Percentiles rank a stretch among this genome's conserved stretches.
Conservation (phyloP, 768 basidiomycete genomes). For the Tulasnella sp. region DNA sequence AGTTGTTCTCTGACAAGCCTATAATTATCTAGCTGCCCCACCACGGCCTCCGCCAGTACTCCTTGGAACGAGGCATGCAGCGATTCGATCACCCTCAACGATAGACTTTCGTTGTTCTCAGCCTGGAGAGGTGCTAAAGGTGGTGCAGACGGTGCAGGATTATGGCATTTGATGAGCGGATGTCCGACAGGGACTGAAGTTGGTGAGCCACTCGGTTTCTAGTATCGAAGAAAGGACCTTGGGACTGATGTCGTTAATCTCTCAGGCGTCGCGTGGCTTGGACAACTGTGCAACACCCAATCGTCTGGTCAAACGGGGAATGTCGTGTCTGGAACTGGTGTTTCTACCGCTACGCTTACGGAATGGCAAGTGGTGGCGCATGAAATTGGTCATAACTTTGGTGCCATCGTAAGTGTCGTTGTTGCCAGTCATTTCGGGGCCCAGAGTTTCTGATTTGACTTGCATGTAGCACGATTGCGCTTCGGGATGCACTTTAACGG, state of each 20-base stretch:
- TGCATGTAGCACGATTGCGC: constrained; percentile 44
- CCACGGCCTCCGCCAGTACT: constrained; percentile 39
- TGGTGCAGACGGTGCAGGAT: constrained; percentile 56
- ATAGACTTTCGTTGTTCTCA: constrained; percentile 69
- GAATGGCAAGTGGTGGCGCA: constrained; percentile 82
- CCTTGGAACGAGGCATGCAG: constrained; percentile 75
- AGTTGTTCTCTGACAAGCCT: neutral
- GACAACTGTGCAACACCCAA: constrained; percentile 53
- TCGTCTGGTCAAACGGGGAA: constrained; percentile 37
- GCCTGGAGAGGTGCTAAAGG: constrained; percentile 71
- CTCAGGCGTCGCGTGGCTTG: constrained; percentile 67
- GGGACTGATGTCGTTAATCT: neutral
- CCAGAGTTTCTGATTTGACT: neutral
- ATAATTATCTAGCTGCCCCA: constrained; percentile 48
- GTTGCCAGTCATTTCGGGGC: neutral
- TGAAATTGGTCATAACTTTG: constrained; percentile 83
- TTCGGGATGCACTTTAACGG: constrained; percentile 50
- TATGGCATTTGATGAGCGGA: constrained; percentile 86
- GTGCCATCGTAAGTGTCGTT: constrained; percentile 61
- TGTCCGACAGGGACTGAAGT: constrained; percentile 62
- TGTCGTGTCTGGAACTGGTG: constrained; percentile 70
- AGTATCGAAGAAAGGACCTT: neutral
- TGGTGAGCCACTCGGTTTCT: neutral
- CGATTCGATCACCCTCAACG: constrained; percentile 47
- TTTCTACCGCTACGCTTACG: constrained; percentile 64